These are phyloP conservation scores for Trichoderma sp. DNA, from an alignment of 2,329 filamentous ascomycete genomes.

Conservation along the genomic window DNA sequence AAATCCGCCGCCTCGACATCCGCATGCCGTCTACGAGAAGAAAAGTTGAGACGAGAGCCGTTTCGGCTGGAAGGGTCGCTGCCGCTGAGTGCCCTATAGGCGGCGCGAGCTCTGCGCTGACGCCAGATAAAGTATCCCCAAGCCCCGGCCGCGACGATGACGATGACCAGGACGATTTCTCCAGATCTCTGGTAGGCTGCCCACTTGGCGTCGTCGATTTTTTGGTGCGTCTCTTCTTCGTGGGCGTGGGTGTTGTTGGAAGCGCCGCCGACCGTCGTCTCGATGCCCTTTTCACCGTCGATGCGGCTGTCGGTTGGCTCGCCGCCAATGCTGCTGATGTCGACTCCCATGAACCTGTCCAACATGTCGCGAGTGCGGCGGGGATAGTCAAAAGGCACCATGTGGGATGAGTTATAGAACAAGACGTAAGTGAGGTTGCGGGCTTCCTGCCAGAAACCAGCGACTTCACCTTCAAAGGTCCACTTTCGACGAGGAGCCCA, in stretches of 20 bases:
- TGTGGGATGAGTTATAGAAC: slow-evolving; percentile 94
- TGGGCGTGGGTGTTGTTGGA: slow-evolving; percentile 55
- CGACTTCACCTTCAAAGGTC: slow-evolving; percentile 84
- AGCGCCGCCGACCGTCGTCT: slow-evolving; percentile 73
- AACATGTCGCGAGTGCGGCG: slow-evolving; percentile 91
- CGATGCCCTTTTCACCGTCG: slow-evolving; percentile 78
- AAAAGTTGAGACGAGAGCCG: slow-evolving; percentile 43
- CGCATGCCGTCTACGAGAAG: slow-evolving; percentile 44
- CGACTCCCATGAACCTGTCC: slow-evolving; percentile 90
- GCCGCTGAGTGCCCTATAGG: slow-evolving; percentile 52
- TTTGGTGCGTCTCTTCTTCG: slow-evolving; percentile 56
- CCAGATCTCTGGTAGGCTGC: slow-evolving; percentile 84
- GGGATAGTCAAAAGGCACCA: slow-evolving; percentile 95
- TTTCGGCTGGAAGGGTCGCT: slow-evolving; percentile 35
- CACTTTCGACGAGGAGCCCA: slow-evolving; percentile 91
- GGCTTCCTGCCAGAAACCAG: slow-evolving; percentile 91
- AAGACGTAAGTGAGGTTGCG: slow-evolving; percentile 93
- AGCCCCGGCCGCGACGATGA: slow-evolving; percentile 66
- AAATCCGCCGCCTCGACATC: slow-evolving; percentile 64
- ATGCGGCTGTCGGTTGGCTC: slow-evolving; percentile 73
- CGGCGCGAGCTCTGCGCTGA: slow-evolving; percentile 53
- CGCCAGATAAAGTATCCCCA: slow-evolving; percentile 75
- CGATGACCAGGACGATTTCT: slow-evolving; percentile 78
- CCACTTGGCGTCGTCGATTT: slow-evolving; percentile 82
- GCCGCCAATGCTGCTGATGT: slow-evolving; percentile 85